A percentile compares a stretch with the other conserved stretches of the same genome.
Evolutionary conservation across 2,329 filamentous ascomycete species (phyloP).

Genomic region (Alternaria gaisen): DNA sequence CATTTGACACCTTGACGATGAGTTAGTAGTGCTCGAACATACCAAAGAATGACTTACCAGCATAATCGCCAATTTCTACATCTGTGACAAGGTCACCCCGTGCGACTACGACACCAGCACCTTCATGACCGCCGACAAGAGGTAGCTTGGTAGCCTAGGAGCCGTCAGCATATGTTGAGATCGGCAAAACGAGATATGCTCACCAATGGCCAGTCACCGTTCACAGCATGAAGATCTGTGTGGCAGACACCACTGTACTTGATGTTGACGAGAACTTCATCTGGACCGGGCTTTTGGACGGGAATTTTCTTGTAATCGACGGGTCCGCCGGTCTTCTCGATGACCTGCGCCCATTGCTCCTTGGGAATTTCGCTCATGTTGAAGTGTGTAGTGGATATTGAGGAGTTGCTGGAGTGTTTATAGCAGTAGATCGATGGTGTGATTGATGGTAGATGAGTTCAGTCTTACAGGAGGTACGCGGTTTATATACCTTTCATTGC

Average conservation of each 20-base stretch:
- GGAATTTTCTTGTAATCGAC: constrained; percentile 81
- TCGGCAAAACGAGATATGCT: constrained; percentile 4
- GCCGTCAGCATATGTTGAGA: constrained; percentile 22
- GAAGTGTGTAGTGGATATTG: constrained; percentile 13
- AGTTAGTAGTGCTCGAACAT: background rate
- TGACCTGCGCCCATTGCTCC: constrained; percentile 90
- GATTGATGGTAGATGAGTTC: constrained; percentile 17
- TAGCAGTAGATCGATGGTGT: constrained; percentile 15
- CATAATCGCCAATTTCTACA: constrained; percentile 80
- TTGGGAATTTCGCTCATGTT: constrained; percentile 71
- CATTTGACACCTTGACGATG: constrained; percentile 72
- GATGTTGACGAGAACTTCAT: constrained; percentile 92
- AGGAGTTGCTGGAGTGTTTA: constrained; percentile 6
- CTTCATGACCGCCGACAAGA: constrained; percentile 80
- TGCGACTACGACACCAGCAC: constrained; percentile 84
- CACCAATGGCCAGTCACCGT: constrained; percentile 85
- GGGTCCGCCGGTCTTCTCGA: constrained; percentile 79
- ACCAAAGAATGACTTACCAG: constrained; percentile 52
- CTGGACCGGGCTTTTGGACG: constrained; percentile 80
- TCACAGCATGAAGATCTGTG: constrained; percentile 82
- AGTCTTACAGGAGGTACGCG: constrained; percentile 5
- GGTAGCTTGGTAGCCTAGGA: constrained; percentile 74
- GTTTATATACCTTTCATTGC: constrained; percentile 31
- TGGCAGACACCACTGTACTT: constrained; percentile 92
- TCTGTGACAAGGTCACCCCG: constrained; percentile 79